Base-by-base conservation (phyloP, 2,329 filamentous ascomycete species). In the Decorospora gaudefroyi region DNA sequence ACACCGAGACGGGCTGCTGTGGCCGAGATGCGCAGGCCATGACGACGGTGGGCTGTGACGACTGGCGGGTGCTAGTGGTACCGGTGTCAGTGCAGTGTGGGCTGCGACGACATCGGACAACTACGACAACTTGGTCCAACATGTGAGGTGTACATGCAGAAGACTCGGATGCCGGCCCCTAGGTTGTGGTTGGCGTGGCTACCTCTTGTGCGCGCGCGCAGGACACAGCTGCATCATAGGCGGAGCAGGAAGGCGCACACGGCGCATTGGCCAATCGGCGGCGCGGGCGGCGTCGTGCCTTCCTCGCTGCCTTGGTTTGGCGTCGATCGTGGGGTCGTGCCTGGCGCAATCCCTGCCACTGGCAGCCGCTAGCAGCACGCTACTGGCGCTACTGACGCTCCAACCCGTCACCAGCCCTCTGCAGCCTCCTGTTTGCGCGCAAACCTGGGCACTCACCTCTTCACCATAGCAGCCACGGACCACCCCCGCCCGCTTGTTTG, bases 151-250 rank as follows among this genome's bases (percentile, higher is more conserved):
- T 55, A 54, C 55, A 52, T 55, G 50, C 55, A 58, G 33, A 25
- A 35, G 23, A 8, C 25, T 22, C 37, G 33, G 44, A 15, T 37
- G 21, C 31, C 32, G 46, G 33, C 46, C 46, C 29, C 37, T 44
- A 12, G 37, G 33, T 15, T 22, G 28, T 42, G 33, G 44, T 29
- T 47, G 44, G 44, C 39, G 16, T 35, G 8, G 17, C 22, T 22
- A 18, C 29, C 30, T 36, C 36, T n/a, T n/a, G n/a, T n/a, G n/a
- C n/a, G n/a, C n/a, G n/a, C n/a, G n/a, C n/a, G n/a, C n/a, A n/a
- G n/a, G n/a, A n/a, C n/a, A 22, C 37, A 28, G 46, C 50, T 50
- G 51, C 50, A 61, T 58, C 53, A 57, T 56, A 57, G 49, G n/a
- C n/a, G n/a, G n/a, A n/a, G n/a, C n/a, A n/a, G 29, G 32, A 41